A percentile compares a stretch with the other conserved stretches of the same genome.
Evolutionary conservation across 176 grass and related monocot species (phyloP).

Genomic region (Miscanthus lutarioriparius): DNA sequence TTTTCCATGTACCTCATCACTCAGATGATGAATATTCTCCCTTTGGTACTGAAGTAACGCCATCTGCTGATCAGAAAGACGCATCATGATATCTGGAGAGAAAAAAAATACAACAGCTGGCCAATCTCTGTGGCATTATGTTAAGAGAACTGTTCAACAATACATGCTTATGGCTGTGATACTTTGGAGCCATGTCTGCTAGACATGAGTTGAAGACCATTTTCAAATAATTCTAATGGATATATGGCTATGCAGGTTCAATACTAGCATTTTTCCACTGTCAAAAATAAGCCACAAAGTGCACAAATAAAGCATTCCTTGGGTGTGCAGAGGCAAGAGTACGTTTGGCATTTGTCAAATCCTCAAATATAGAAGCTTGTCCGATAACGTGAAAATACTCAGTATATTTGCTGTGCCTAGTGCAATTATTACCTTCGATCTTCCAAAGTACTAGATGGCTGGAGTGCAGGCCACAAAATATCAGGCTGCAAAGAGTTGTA

Average conservation of each 20-base stretch:
- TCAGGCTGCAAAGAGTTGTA: conserved; percentile 95
- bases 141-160: not conserved
- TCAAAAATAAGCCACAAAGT: conserved; percentile 11
- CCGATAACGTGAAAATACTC: not conserved
- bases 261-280: not conserved
- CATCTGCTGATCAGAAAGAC: conserved; percentile 96
- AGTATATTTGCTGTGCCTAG: conserved; percentile 14
- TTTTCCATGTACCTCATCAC: too few relatives aligned
- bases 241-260: not conserved
- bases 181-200: conserved; percentile 7
- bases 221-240: conserved; percentile 23
- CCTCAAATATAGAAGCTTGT: not conserved
- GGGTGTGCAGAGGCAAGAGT: not conserved
- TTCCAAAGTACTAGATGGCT: conserved; percentile 76
- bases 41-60: conserved; percentile 75
- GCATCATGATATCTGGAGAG: conserved; percentile 74
- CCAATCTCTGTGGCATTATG: not conserved
- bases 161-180: not conserved
- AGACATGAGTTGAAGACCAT: conserved; percentile 10
- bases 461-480: conserved; percentile 81
- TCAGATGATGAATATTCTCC: too few relatives aligned
- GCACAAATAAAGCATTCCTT: not conserved
- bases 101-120: not conserved
- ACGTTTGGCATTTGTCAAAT: conserved; percentile 7
- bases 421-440: conserved; percentile 71